Conservation (phyloP, 1,139 yeast species). For the Yamadazyma dendronema region DNA sequence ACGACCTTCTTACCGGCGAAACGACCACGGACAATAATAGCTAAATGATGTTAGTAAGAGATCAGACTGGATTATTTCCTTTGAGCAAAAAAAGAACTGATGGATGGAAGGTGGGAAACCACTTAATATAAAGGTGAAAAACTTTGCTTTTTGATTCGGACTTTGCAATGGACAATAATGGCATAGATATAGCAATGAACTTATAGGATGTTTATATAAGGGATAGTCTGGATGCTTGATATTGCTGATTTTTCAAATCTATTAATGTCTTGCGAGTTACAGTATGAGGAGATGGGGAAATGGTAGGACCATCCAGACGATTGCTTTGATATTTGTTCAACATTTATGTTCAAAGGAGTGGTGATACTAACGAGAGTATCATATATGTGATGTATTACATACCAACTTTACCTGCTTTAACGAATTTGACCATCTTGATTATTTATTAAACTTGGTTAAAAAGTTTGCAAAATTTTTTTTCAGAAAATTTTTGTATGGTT, state of each 20-base stretch:
- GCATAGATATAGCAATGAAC: too few species aligned
- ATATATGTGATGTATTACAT: conserved; percentile 39
- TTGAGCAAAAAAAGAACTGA: too few species aligned
- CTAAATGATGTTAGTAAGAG: conserved; percentile 50
- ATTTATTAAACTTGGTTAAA: conserved; percentile 12
- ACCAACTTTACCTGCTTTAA: conserved; percentile 99
- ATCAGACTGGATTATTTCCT: neutral
- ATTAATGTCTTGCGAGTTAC: too few species aligned
- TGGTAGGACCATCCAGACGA: too few species aligned
- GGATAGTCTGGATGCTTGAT: too few species aligned
- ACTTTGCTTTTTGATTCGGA: too few species aligned
- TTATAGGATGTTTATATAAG: too few species aligned
- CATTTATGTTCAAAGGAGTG: neutral
- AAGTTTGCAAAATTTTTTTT: conserved; percentile 12
- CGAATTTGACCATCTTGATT: conserved; percentile 86
- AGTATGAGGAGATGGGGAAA: too few species aligned
- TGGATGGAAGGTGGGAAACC: neutral
- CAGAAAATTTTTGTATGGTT: conserved; percentile 12
- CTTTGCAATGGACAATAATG: too few species aligned
- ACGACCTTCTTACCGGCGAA: conserved; percentile 99
- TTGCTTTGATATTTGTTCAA: neutral
- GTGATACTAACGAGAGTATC: neutral
- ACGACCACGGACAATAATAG: conserved; percentile 99
- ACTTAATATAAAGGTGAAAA: neutral
- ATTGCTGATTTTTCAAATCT: too few species aligned